Percentiles rank a stretch among this genome's conserved stretches.
phyloP scores from a whole-genome alignment of 2,329 filamentous ascomycete genomes.

The Penicillium oxalicum region DNA sequence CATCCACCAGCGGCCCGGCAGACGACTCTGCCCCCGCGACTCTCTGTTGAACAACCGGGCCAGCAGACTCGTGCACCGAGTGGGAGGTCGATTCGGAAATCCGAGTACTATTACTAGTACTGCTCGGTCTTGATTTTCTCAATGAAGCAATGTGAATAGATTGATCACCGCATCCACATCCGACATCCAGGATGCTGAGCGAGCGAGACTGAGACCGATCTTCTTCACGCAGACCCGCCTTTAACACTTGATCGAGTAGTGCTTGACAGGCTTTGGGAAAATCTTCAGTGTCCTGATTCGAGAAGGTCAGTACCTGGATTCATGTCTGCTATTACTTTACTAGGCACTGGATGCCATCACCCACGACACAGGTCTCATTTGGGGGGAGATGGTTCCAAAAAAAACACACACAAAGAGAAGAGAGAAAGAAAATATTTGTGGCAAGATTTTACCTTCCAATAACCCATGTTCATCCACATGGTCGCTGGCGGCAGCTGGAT shows the following conservation, averaged over 20 bases:
- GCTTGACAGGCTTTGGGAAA: conserved; percentile 47
- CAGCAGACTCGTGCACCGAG: too few relatives aligned
- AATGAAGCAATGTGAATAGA: conserved; percentile 42
- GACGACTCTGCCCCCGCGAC: too few relatives aligned
- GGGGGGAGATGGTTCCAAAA: too few relatives aligned
- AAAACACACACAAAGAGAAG: neutral
- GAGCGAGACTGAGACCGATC: neutral
- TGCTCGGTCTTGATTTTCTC: conserved; percentile 8
- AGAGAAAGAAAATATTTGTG: too few relatives aligned
- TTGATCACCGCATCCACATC: conserved; percentile 57
- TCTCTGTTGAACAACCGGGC: too few relatives aligned
- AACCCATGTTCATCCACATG: conserved; percentile 63
- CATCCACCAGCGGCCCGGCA: conserved; percentile 27
- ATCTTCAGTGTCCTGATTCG: conserved; percentile 24
- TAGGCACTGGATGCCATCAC: too few relatives aligned
- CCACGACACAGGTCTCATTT: too few relatives aligned
- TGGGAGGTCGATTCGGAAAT: too few relatives aligned
- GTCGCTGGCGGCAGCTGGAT: conserved; percentile 41
- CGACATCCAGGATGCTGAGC: conserved; percentile 44
- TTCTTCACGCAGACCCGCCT: conserved; percentile 35
- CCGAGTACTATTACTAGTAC: too few relatives aligned
- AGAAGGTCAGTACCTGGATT: neutral
- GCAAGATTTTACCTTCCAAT: conserved; percentile 44
- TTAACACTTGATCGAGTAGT: conserved; percentile 46
- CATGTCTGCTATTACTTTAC: neutral